Evolutionary conservation across 2,329 filamentous ascomycete genomes (phyloP).

Genomic region (Endoconidiophora laricicola): DNA sequence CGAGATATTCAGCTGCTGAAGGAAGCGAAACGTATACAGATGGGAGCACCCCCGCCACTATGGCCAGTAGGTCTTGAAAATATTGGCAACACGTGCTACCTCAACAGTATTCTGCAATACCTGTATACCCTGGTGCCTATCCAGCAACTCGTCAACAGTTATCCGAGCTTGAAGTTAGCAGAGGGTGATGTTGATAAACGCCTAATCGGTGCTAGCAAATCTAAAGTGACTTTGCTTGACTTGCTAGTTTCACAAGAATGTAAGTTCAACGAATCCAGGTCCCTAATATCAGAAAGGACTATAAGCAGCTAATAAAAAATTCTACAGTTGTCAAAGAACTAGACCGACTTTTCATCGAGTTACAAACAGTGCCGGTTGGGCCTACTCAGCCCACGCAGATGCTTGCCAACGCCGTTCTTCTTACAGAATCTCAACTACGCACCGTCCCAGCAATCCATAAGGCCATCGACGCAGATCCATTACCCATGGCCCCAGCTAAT

Average conservation of each 20-base stretch:
- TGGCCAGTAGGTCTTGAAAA: slow-evolving; percentile 60
- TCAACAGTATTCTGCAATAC: slow-evolving; percentile 92
- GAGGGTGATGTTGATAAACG: slow-evolving; percentile 48
- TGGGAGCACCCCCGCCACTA: slow-evolving; percentile 27
- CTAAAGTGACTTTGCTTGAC: slow-evolving; percentile 35
- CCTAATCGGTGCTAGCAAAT: slow-evolving; percentile 52
- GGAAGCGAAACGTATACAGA: slow-evolving; percentile 11
- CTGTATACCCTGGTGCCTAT: slow-evolving; percentile 78
- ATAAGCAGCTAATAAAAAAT: too few relatives aligned
- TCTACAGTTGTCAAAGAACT: slow-evolving; percentile 56
- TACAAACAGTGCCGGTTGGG: slow-evolving; percentile 44
- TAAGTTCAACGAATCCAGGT: slow-evolving; percentile 28
- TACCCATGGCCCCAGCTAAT: not conserved
- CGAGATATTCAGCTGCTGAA: slow-evolving; percentile 15
- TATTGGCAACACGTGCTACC: slow-evolving; percentile 93
- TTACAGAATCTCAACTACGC: slow-evolving; percentile 24
- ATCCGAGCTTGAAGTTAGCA: slow-evolving; percentile 53
- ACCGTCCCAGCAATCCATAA: not conserved
- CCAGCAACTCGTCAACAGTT: slow-evolving; percentile 62
- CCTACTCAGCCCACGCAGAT: slow-evolving; percentile 58
- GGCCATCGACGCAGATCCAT: too few relatives aligned
- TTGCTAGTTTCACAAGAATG: slow-evolving; percentile 55
- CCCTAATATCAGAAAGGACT: too few relatives aligned
- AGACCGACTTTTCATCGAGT: slow-evolving; percentile 48
- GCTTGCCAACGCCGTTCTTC: slow-evolving; percentile 64